A percentile compares a stretch with the other conserved stretches of the same genome.
These are phyloP conservation scores for Brachypodium distachyon DNA, from an alignment of 202 grass and related monocot genomes.

Conservation along the genomic window DNA sequence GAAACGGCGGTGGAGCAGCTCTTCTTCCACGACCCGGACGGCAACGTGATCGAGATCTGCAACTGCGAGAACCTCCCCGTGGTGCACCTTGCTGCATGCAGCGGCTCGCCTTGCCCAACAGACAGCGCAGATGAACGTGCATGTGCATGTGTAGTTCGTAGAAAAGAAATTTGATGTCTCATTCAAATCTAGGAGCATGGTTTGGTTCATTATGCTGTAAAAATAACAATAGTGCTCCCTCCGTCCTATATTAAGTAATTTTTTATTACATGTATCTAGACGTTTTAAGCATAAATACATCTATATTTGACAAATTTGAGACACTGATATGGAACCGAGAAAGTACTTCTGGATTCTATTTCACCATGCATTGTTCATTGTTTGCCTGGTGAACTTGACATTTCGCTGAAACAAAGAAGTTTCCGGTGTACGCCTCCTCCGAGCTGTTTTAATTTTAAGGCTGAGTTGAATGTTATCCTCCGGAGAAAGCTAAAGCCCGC, in stretches of 20 bases:
- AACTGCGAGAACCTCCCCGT: constrained; percentile 63
- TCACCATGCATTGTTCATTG: not conserved
- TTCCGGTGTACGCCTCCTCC: not conserved
- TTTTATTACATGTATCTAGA: too few relatives aligned
- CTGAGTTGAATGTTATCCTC: not conserved
- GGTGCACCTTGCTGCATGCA: constrained; percentile 6
- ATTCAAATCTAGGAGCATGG: not conserved
- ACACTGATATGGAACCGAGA: too few relatives aligned
- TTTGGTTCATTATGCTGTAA: not conserved
- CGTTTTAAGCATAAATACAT: too few relatives aligned
- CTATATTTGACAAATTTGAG: too few relatives aligned
- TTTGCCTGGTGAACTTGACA: not conserved
- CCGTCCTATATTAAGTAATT: too few relatives aligned
- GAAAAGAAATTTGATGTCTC: not conserved
- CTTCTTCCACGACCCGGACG: constrained; percentile 81
- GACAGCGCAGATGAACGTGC: not conserved
- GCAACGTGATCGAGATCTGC: constrained; percentile 78
- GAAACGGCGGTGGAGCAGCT: constrained; percentile 56
- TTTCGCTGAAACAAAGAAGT: not conserved
- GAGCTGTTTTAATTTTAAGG: not conserved
- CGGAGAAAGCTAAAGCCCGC: not conserved
- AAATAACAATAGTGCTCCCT: too few relatives aligned
- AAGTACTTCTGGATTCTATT: too few relatives aligned
- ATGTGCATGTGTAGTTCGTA: too few relatives aligned
- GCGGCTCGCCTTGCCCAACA: not conserved